Evolutionary conservation across 176 grass and related monocot species (phyloP), one percentile per base, ranked within the genome.

Genomic region (Calamus simplicifolius): DNA sequence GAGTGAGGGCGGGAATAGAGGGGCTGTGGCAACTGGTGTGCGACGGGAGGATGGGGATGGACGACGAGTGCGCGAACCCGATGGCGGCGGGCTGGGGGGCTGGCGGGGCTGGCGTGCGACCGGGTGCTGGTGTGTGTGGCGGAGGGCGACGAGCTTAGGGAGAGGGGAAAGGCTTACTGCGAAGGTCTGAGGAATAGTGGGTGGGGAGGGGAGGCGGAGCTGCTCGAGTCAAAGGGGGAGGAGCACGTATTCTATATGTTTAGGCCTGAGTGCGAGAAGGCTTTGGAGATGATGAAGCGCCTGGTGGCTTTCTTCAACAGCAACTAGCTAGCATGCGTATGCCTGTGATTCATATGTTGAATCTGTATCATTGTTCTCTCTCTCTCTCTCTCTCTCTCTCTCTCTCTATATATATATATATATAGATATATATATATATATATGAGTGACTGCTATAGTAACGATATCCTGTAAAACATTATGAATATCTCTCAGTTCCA

Each of bases 171-270:
- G 65, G 76, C 76, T 8, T 85, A 80, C 58, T 68, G 53, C 1
- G 56, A 68, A 50, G 76, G 53, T 4, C 51, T 85, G 61, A 71
- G 59, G 67, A 30, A 64, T 29, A 67, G 72, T 54, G 82, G 76
- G 56, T 85, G 71, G 76, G 28, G 3, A 5, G 76, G 76, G 49
- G 56, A 64, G 51, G 71, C 75, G 57, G 66, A 79, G 51, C 27
- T 80, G 29, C 70, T 80, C 48, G 72, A 80, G 61, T 75, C 82
- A 30, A 58, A 52, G 50, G 82, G 79, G 56, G 78, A 67, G 64
- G 18, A 6, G 43, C 83, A 81, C 56, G 74, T 78, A 5, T 73
- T 81, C 75, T 77, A 81, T 19, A 43, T 86, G 17, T 49, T 56
- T 2, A 50, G 81, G 16, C 73, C 57, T 0, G 30, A 53, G 21